These are phyloP conservation scores for Acidomyces sp. DNA, from an alignment of 495 filamentous ascomycete genomes.

Conservation along the genomic window DNA sequence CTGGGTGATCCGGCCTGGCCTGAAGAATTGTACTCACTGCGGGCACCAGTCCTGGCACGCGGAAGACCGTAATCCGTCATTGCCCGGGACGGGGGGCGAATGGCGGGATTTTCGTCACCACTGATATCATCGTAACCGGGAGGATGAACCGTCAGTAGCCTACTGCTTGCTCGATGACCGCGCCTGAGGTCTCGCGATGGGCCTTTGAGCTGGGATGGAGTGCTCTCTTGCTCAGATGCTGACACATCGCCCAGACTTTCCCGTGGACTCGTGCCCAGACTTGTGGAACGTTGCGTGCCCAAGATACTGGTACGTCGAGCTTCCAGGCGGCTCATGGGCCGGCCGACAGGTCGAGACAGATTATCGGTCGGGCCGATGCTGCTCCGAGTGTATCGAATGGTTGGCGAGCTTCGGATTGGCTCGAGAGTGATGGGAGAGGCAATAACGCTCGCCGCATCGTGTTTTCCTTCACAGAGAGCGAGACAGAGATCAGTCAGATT, in stretches of 20 bases:
- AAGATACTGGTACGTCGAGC: slow-evolving; percentile 55
- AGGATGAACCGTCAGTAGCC: slow-evolving; percentile 2
- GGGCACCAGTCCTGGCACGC: slow-evolving; percentile 16
- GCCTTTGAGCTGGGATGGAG: slow-evolving; percentile 11
- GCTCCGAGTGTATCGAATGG: slow-evolving; percentile 14
- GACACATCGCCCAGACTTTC: slow-evolving; percentile 8
- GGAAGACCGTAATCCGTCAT: slow-evolving; percentile 29
- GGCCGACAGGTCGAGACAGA: slow-evolving; percentile 29
- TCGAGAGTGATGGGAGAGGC: slow-evolving; percentile 27
- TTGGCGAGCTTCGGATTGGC: slow-evolving; percentile 24
- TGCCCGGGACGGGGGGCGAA: slow-evolving; percentile 29
- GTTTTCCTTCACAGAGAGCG: slow-evolving; percentile 53
- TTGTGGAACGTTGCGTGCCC: slow-evolving; percentile 26
- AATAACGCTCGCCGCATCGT: slow-evolving; percentile 21
- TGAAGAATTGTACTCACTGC: slow-evolving; percentile 7
- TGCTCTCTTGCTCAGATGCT: slow-evolving; percentile 8
- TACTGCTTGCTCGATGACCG: slow-evolving; percentile 19
- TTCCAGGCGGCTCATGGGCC: slow-evolving; percentile 58
- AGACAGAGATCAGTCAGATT: slow-evolving; percentile 87
- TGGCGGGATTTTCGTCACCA: slow-evolving; percentile 28
- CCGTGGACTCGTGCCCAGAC: slow-evolving; percentile 27
- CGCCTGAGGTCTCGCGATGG: slow-evolving; percentile 15
- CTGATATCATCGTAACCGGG: slow-evolving; percentile 28
- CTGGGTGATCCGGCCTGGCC: slow-evolving; percentile 6
- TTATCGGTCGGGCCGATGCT: slow-evolving; percentile 12